phyloP scores from a whole-genome alignment of 768 basidiomycete genomes.

The Serendipita sp. region DNA sequence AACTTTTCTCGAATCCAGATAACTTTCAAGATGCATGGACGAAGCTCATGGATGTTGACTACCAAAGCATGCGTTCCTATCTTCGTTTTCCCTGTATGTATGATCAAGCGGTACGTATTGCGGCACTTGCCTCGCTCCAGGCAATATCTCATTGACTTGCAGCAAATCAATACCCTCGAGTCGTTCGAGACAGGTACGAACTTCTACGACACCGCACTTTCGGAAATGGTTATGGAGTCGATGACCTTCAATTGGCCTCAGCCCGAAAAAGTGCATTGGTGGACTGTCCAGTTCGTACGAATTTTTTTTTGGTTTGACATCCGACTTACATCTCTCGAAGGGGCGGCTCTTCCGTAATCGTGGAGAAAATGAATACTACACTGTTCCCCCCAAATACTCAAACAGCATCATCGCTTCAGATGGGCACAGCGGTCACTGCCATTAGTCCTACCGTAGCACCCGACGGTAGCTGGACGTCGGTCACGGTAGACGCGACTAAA shows the following conservation, averaged over 20 bases:
- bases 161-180: slow-evolving; percentile 3
- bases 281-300: neutral
- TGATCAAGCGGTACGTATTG: neutral
- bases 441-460: neutral
- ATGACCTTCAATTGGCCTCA: neutral
- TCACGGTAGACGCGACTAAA: neutral
- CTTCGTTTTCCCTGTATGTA: neutral
- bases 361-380: neutral
- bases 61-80: neutral
- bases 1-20: neutral
- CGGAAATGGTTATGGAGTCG: slow-evolving; percentile 1
- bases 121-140: no score
- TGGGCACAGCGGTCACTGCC: neutral
- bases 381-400: no score
- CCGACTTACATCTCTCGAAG: neutral
- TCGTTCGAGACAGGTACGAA: slow-evolving; percentile 5
- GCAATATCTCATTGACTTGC: neutral
- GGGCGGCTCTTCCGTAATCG: neutral
- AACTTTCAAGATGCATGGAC: neutral
- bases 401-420: no score
- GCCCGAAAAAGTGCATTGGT: neutral
- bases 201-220: slow-evolving; percentile 2
- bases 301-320: neutral
- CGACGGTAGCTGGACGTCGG: neutral
- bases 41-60: neutral